A percentile compares a stretch with the other conserved stretches of the same genome.
phyloP scores from a whole-genome alignment of 192 early-diverging fungal species.

The Polychytrium aggregatum region DNA sequence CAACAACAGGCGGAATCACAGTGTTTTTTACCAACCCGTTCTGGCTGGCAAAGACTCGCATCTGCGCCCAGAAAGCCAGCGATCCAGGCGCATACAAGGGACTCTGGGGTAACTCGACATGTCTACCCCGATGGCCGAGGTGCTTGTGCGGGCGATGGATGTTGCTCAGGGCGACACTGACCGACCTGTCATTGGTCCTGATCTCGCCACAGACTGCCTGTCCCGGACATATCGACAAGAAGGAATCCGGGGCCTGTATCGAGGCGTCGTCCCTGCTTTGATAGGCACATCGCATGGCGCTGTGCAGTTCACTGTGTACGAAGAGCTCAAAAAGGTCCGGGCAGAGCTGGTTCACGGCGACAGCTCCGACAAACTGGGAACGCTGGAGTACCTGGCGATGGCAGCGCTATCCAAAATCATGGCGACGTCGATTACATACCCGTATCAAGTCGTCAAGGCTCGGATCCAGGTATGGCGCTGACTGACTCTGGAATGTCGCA shows the following conservation, averaged over 20 bases:
- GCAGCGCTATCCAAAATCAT: conserved; percentile 77
- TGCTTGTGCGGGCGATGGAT: conserved; percentile 42
- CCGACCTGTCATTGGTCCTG: background rate
- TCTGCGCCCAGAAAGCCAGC: conserved; percentile 37
- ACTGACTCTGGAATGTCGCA: no score
- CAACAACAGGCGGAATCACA: no score
- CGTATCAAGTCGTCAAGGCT: conserved; percentile 81
- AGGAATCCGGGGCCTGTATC: conserved; percentile 76
- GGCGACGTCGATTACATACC: conserved; percentile 82
- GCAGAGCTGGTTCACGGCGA: conserved; percentile 4
- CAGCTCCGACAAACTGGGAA: conserved; percentile 5
- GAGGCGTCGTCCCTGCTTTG: conserved; percentile 80
- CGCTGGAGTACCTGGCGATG: conserved; percentile 70
- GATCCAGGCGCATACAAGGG: conserved; percentile 32
- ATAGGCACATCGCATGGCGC: conserved; percentile 94
- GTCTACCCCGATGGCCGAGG: conserved; percentile 34
- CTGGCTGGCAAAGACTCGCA: conserved; percentile 93
- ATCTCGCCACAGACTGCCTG: conserved; percentile 47
- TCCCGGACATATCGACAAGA: conserved; percentile 65
- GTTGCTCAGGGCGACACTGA: conserved; percentile 11
- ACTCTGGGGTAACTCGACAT: conserved; percentile 9
- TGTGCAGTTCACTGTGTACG: conserved; percentile 96
- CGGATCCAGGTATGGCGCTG: conserved; percentile 58
- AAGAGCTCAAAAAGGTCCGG: conserved; percentile 80
- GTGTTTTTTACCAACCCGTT: conserved; percentile 84